A percentile compares a stretch with the other conserved stretches of the same genome.
phyloP scores from a whole-genome alignment of 257 asterid species.

The Forsythia viridissima region DNA sequence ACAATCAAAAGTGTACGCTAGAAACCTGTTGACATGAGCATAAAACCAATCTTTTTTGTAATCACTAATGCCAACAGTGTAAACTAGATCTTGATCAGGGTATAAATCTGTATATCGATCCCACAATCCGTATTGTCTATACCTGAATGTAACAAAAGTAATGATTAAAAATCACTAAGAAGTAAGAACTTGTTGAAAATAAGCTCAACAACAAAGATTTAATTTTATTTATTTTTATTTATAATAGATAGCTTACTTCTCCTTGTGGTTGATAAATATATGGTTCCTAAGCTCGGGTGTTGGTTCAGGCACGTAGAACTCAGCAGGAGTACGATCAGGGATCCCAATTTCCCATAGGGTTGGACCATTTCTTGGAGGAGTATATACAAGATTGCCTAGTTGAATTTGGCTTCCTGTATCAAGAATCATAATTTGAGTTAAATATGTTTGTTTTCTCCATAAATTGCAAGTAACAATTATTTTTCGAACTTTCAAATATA shows the following conservation, averaged over 20 bases:
- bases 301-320: constrained; percentile 57
- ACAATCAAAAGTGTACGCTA: background rate
- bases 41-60: constrained; percentile 54
- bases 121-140: constrained; percentile 68
- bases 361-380: constrained; percentile 61
- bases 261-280: constrained; percentile 34
- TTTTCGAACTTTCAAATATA: too few species aligned
- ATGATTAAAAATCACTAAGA: background rate
- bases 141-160: constrained; percentile 28
- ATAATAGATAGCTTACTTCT: constrained; percentile 30
- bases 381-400: constrained; percentile 32
- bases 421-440: background rate
- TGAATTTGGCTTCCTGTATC: constrained; percentile 26
- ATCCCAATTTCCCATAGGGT: constrained; percentile 68
- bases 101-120: constrained; percentile 47
- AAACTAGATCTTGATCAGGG: constrained; percentile 46
- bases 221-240: too few species aligned
- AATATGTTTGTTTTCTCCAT: background rate
- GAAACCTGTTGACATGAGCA: constrained; percentile 63
- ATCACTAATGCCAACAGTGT: constrained; percentile 46
- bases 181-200: background rate
- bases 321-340: constrained; percentile 63
- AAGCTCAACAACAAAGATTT: too few species aligned
- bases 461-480: background rate
- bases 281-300: constrained; percentile 34